Percentiles rank a stretch among this genome's conserved stretches.
These are phyloP conservation scores for Sanghuangporus weigelae DNA, from an alignment of 1,284 basidiomycete species.

Conservation along the genomic window DNA sequence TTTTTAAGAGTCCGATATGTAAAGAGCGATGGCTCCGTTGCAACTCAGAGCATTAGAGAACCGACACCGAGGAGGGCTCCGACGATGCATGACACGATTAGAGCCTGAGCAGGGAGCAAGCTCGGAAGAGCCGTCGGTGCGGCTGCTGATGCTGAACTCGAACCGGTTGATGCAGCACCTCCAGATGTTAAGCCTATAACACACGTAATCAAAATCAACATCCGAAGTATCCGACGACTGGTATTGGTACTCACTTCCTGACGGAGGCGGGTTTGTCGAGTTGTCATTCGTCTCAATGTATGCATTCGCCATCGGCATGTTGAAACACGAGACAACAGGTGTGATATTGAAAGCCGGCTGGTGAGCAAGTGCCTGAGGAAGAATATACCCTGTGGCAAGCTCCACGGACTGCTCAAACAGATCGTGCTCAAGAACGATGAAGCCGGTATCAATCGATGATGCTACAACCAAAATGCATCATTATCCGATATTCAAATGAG, in stretches of 20 bases:
- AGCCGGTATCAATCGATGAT: constrained; percentile 45
- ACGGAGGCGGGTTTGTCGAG: constrained; percentile 43
- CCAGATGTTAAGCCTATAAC: constrained; percentile 26
- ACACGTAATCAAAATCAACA: neutral
- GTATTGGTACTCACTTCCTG: constrained; percentile 18
- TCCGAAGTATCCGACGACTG: neutral
- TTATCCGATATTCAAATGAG: no score
- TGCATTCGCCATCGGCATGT: constrained; percentile 48
- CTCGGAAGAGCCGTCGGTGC: neutral
- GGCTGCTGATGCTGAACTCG: neutral
- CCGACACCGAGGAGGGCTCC: constrained; percentile 3
- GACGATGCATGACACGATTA: constrained; percentile 5
- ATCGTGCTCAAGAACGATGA: constrained; percentile 75
- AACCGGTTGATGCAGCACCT: constrained; percentile 27
- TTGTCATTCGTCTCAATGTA: constrained; percentile 71
- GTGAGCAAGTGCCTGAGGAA: constrained; percentile 60
- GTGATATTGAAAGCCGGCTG: constrained; percentile 55
- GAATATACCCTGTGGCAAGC: constrained; percentile 65
- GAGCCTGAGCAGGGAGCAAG: neutral
- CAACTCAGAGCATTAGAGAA: constrained; percentile 4
- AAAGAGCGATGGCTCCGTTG: neutral
- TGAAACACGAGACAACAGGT: constrained; percentile 65
- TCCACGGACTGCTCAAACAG: constrained; percentile 65
- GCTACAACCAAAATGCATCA: constrained; percentile 21
- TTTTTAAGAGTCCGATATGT: neutral